Evolutionary conservation across 176 grass and related monocot genomes (phyloP), one percentile per base, ranked within the genome.

Genomic region (Tillandsia leiboldiana): DNA sequence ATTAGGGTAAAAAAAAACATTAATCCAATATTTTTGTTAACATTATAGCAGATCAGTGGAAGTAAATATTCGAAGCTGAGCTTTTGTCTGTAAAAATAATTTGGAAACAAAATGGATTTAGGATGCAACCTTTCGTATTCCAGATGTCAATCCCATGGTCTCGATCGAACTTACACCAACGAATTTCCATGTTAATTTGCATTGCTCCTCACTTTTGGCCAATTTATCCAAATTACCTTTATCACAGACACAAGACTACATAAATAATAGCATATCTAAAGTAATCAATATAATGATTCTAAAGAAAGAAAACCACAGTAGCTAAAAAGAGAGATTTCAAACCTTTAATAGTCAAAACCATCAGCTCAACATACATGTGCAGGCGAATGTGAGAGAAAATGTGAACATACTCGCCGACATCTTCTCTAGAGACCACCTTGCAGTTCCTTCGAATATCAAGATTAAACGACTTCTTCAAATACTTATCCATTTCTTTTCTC

Each of bases 301-400:
- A 10, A 20, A 3, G 72, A 53, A 49, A 61, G 8, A 74, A 48
- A 18, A 49, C 26, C 3, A 29, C 49, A 59, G 63, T n/a, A 18
- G 26, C 12, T 18, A 50, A 53, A 26, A 33, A 74, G 65, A 27
- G 20, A 17, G 51, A 53, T 17, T 53, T 69, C 65, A 48, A 51
- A 90, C 94, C 94, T 87, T 92, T 75, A 15, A 80, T 17, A 57
- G 79, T 86, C 53, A 97, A 75, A 79, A 92, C 72, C 86, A 97
- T 85, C 61, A 97, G 23, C 48, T 97, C 94, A 65, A 97, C 84
- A 75, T 82, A 72, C 94, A 97, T 97, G 9, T 50, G 81, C 70
- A 97, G 75, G 2, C 79, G 84, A 76, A 97, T 92, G 65, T 92
- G 94, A 70, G 94, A 97, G 77, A 97, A 97, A 64, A 92, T 79